Base-by-base conservation (phyloP, 306 rosid genomes). In the Canavalia gladiata region DNA sequence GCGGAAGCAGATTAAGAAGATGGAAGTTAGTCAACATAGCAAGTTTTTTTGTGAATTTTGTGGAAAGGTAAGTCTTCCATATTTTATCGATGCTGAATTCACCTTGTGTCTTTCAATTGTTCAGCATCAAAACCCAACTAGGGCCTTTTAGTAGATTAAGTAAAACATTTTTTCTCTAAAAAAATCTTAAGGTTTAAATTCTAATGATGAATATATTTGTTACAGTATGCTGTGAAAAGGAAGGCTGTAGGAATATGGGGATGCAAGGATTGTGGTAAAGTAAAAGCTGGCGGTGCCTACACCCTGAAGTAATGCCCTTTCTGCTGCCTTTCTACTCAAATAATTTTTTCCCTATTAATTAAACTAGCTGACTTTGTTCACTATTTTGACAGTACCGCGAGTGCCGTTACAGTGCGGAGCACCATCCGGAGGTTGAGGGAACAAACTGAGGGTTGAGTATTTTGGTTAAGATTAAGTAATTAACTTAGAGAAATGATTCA, bases 161-260 rank as follows among this genome's bases (percentile, higher is more conserved):
- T 65, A 28, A 30, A 42, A 80, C 64, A 29, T 39, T 29, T 30
- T 54, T 42, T 18, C 1, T 57, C 8, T 37, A 4, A 37, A 37
- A 37, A 37, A 37, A 2, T 11, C 33, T 34, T 35, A 57, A 57
- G 18, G 28, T 46, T 68, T 51, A 1, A 45, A 41, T 67, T 49
- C 42, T 64, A 10, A 66, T 63, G 43, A 30, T 64, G 64, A 56
- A 42, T 39, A 69, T 84, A 11, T 59, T 41, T 68, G 34, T 71
- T 74, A 39, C 86, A 92, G 94, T 92, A 85, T 77, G 95, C 95
- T 30, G 97, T 92, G 89, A 92, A 92, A 88, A 92, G 97, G 71
- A 91, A 92, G 85, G 94, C 90, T 12, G 95, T 92, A 29, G 97
- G 97, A 83, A 92, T 92, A 72, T 92, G 95, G 97, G 95, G 95